Percentiles rank a stretch among this genome's conserved stretches.
Conservation (phyloP, 2,329 filamentous ascomycete species). For the Paracamarosporium sp. region DNA sequence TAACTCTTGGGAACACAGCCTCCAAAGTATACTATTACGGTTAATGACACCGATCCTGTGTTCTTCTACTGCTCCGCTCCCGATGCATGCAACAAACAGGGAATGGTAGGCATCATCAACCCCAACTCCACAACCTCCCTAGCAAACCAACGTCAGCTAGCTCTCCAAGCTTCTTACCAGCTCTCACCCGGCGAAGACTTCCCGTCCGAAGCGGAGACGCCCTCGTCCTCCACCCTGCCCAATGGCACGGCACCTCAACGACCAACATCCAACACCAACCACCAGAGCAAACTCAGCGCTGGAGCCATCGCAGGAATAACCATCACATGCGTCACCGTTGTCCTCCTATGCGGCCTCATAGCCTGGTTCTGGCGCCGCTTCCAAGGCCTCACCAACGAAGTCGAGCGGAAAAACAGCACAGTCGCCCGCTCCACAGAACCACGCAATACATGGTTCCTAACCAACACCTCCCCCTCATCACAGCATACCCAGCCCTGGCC, state of each 20-base stretch:
- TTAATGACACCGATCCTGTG: constrained; percentile 43
- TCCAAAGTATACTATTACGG: constrained; percentile 31
- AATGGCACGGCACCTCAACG: constrained; percentile 6
- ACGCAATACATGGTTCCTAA: background rate
- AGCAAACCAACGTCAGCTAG: constrained; percentile 29
- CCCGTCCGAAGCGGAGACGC: constrained; percentile 25
- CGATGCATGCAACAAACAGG: constrained; percentile 67
- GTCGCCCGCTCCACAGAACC: constrained; percentile 3
- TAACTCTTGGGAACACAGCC: constrained; percentile 19
- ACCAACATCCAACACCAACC: background rate
- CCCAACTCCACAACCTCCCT: constrained; percentile 47
- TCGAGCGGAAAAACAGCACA: constrained; percentile 26
- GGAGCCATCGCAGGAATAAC: constrained; percentile 60
- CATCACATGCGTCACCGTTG: constrained; percentile 56
- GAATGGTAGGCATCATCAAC: constrained; percentile 81
- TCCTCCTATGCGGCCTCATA: constrained; percentile 27
- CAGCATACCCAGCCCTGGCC: background rate
- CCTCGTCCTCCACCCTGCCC: constrained; percentile 13
- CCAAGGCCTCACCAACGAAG: constrained; percentile 28
- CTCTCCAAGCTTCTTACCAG: constrained; percentile 33
- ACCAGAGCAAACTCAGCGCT: constrained; percentile 27
- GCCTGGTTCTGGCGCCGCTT: constrained; percentile 38
- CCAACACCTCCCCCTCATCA: background rate
- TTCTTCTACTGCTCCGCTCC: constrained; percentile 60
- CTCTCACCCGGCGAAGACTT: constrained; percentile 44